Conservation (phyloP, 2,329 filamentous ascomycete genomes). For the Aspergillus proliferans region DNA sequence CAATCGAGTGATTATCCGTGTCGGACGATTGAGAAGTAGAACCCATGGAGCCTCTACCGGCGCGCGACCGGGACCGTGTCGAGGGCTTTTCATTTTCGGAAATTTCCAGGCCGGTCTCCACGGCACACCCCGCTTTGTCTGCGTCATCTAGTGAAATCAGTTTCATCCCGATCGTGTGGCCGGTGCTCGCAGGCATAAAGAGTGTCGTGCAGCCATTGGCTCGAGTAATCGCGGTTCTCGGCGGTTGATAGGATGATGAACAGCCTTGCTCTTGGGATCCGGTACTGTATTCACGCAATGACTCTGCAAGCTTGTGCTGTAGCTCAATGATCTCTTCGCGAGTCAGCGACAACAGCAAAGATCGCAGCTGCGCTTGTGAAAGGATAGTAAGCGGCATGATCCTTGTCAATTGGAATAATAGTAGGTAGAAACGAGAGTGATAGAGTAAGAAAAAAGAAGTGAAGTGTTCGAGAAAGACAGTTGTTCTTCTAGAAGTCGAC, state of each 20-base stretch:
- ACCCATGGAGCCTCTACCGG: slow-evolving; percentile 25
- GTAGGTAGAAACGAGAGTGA: no score
- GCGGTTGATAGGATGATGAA: slow-evolving; percentile 56
- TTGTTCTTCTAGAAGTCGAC: background rate
- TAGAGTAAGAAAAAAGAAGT: background rate
- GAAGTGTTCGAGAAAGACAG: slow-evolving; percentile 1
- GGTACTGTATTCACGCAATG: slow-evolving; percentile 60
- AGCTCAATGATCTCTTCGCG: slow-evolving; percentile 53
- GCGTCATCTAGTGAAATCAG: slow-evolving; percentile 51
- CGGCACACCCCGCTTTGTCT: slow-evolving; percentile 22
- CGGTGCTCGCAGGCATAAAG: slow-evolving; percentile 61
- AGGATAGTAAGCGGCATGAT: slow-evolving; percentile 57
- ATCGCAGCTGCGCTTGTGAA: slow-evolving; percentile 50
- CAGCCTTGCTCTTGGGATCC: slow-evolving; percentile 54
- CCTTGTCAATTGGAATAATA: background rate
- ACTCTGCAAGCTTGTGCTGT: slow-evolving; percentile 53
- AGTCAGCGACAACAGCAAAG: slow-evolving; percentile 50
- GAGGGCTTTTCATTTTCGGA: slow-evolving; percentile 11
- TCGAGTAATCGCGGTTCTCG: slow-evolving; percentile 54
- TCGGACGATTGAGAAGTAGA: slow-evolving; percentile 32
- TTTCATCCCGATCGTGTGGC: slow-evolving; percentile 57
- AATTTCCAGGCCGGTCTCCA: slow-evolving; percentile 25
- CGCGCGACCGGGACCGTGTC: slow-evolving; percentile 10
- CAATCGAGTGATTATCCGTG: slow-evolving; percentile 28
- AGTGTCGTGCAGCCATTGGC: slow-evolving; percentile 58